Evolutionary conservation across 225 moss, liverwort and hornwort genomes (phyloP), one percentile per base, ranked within the genome.

Genomic region (Physcomitrellopsis africana): DNA sequence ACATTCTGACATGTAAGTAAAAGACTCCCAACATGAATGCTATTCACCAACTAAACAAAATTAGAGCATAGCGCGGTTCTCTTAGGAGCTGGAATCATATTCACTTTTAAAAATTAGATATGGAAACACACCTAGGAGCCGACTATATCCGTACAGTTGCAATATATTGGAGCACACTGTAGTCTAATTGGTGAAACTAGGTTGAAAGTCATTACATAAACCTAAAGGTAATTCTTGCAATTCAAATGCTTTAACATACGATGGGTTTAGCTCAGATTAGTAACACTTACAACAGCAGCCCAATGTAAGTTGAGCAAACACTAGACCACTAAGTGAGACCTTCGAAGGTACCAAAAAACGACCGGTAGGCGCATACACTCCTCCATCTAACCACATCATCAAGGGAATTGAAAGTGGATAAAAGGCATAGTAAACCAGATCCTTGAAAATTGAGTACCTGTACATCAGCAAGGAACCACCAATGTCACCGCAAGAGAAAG

Each of bases 341-440:
- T 24, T 69, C 26, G 54, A 0, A 72, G 85, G 90, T 47, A 69
- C 0, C 79, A 95, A 99, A 56, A 89, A 84, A 10, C 95, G 95
- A 63, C 93, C 95, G 19, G 63, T 74, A 53, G 95, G 80, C 49
- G 85, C 84, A 72, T 83, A 82, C 61, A 81, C 64, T 72, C 93
- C 93, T 69, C 99, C 99, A 74, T 95, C 99, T 74, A 92, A 52
- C 81, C 80, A 93, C 82, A 88, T 80, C 80, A 95, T 88, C 26
- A 99, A 73, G 67, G 95, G 99, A 76, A 83, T 89, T 32, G 95
- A 80, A 20, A 99, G 63, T 69, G 93, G 97, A 79, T 81, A 99
- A 76, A 95, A 95, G 51, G 72, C 89, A 61, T 99, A 94, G 78
- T 95, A 99, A 41, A 92, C 53, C 45, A 90, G 75, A 78, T 99